Base-by-base conservation (phyloP, 331 rosid species). In the Saraca asoca region DNA sequence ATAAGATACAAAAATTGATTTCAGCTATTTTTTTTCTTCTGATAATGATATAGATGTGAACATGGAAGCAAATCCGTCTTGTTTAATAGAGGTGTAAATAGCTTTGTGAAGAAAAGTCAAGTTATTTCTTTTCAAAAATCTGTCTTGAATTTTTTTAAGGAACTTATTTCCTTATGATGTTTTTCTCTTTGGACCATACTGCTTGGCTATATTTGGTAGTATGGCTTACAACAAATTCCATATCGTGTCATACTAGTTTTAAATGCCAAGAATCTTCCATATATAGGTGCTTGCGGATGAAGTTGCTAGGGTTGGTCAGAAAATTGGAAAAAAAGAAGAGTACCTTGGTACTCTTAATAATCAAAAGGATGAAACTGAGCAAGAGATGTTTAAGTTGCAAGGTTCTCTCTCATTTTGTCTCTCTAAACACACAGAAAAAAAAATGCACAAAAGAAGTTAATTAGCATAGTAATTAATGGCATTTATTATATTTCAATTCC, bases 391-490 rank as follows among this genome's bases (percentile, higher is more conserved):
- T 52, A 11, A 35, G 66, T 56, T 82, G 45, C 83, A 38, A 85
- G 90, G 95, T 87, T 75, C 61, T 62, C 49, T 20, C 38, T n/a
- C n/a, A n/a, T n/a, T n/a, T n/a, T 6, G 63, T 12, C 9, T 33
- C 69, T 61, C 12, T 5, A 2, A n/a, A n/a, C n/a, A n/a, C n/a
- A n/a, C n/a, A n/a, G n/a, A n/a, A n/a, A n/a, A n/a, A n/a, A n/a
- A n/a, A n/a, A n/a, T n/a, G 15, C 33, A 16, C 45, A 12, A n/a
- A 45, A 41, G 19, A 29, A 7, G 48, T 29, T n/a, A n/a, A n/a
- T n/a, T n/a, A n/a, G n/a, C n/a, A n/a, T n/a, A n/a, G n/a, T n/a
- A n/a, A n/a, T n/a, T n/a, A n/a, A n/a, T n/a, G n/a, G n/a, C n/a
- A n/a, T n/a, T n/a, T n/a, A n/a, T n/a, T n/a, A n/a, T n/a, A n/a